Conservation (phyloP, 805 yeast species). For the Candida easanensis region DNA sequence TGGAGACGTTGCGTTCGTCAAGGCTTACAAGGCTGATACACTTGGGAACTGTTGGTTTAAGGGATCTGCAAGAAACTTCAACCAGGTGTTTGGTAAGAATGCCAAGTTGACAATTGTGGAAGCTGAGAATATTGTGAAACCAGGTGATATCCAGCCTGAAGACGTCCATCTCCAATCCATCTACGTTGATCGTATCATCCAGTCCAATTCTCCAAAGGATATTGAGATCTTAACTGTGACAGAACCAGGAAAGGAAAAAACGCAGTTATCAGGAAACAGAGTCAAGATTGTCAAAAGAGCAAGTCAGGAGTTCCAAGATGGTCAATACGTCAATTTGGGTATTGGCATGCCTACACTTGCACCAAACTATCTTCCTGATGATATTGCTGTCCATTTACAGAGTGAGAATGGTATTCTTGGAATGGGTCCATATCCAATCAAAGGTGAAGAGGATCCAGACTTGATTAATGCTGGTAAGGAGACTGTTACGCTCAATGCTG, state of each 20-base stretch:
- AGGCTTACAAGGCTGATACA: slow-evolving; percentile 46
- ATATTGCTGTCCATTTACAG: slow-evolving; percentile 40
- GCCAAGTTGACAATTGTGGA: slow-evolving; percentile 47
- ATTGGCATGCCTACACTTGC: slow-evolving; percentile 52
- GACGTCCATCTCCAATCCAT: slow-evolving; percentile 47
- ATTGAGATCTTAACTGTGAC: slow-evolving; percentile 37
- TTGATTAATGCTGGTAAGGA: slow-evolving; percentile 51
- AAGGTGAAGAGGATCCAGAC: slow-evolving; percentile 46
- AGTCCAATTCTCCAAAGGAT: slow-evolving; percentile 41
- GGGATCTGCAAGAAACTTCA: slow-evolving; percentile 46
- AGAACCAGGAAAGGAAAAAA: slow-evolving; percentile 16
- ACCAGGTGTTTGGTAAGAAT: slow-evolving; percentile 42
- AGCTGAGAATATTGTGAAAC: slow-evolving; percentile 47
- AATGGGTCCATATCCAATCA: slow-evolving; percentile 43
- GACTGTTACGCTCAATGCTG: slow-evolving; percentile 43
- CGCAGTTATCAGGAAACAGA: slow-evolving; percentile 23
- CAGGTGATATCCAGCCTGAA: slow-evolving; percentile 42
- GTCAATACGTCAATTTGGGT: slow-evolving; percentile 44
- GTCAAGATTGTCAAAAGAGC: slow-evolving; percentile 41
- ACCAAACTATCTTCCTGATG: slow-evolving; percentile 37
- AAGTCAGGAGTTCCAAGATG: slow-evolving; percentile 43
- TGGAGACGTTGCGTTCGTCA: slow-evolving; percentile 49
- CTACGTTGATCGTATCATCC: slow-evolving; percentile 39
- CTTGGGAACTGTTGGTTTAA: slow-evolving; percentile 47
- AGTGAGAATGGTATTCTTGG: slow-evolving; percentile 50